phyloP scores from a whole-genome alignment of 768 basidiomycete species.

The Podaxis rugospora region DNA sequence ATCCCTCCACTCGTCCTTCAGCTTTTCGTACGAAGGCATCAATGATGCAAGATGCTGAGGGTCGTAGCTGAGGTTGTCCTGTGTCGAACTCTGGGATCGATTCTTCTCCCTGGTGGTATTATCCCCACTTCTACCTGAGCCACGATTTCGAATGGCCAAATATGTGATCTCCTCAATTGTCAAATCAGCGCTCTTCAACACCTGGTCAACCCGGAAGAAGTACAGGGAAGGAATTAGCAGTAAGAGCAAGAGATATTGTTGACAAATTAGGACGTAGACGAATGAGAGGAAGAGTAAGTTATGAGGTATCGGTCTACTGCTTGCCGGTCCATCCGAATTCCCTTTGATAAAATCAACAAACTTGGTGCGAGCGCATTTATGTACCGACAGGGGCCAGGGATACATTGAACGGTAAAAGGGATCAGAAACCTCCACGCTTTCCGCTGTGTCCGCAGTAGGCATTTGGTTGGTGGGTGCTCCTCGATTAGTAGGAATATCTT shows the following conservation, averaged over 20 bases:
- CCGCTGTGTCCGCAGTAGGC: too few relatives aligned
- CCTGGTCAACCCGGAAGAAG: background rate
- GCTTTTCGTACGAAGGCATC: background rate
- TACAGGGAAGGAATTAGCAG: conserved; percentile 1
- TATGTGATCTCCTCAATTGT: background rate
- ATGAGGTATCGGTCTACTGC: too few relatives aligned
- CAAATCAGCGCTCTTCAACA: background rate
- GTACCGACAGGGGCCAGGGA: too few relatives aligned
- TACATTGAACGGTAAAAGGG: too few relatives aligned
- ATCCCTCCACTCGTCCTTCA: background rate
- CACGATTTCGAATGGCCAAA: background rate
- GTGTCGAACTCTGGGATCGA: background rate
- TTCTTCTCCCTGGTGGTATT: too few relatives aligned
- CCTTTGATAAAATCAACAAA: too few relatives aligned
- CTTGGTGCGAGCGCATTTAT: too few relatives aligned
- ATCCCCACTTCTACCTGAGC: background rate
- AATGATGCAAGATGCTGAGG: background rate
- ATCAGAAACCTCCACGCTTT: too few relatives aligned
- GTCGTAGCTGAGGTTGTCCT: background rate
- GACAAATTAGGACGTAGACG: background rate
- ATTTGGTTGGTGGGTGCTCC: too few relatives aligned
- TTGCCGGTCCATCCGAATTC: too few relatives aligned
- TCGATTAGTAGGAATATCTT: too few relatives aligned
- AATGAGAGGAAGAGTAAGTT: background rate
- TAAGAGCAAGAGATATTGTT: background rate